Evolutionary conservation across 768 basidiomycete species (phyloP).

Genomic region (Chalciporus piperatus): DNA sequence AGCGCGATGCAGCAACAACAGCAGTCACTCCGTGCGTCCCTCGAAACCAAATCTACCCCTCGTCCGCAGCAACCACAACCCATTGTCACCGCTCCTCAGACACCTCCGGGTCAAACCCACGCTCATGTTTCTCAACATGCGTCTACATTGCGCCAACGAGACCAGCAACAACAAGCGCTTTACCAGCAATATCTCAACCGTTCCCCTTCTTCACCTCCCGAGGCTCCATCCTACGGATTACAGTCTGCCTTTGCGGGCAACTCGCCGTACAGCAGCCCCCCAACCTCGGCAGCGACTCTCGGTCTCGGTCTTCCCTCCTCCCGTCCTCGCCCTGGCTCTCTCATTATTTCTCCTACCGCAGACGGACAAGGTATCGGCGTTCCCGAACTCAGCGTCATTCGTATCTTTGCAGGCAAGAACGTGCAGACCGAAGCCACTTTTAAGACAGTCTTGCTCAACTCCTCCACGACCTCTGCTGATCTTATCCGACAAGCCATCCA

Average conservation of each 20-base stretch:
- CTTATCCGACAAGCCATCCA: conserved; percentile 92
- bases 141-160: conserved; percentile 74
- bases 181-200: conserved; percentile 89
- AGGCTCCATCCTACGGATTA: conserved; percentile 74
- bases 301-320: conserved; percentile 47
- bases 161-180: conserved; percentile 83
- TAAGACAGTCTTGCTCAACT: conserved; percentile 93
- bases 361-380: conserved; percentile 63
- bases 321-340: conserved; percentile 72
- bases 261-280: conserved; percentile 40
- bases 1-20: conserved; percentile 61
- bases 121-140: conserved; percentile 58
- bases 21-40: conserved; percentile 25
- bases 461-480: conserved; percentile 79
- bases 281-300: conserved; percentile 40
- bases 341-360: conserved; percentile 61
- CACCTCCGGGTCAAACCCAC: conserved; percentile 25
- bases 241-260: conserved; percentile 61
- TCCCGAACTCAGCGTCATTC: conserved; percentile 89
- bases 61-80: conserved; percentile 24
- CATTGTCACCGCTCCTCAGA: conserved; percentile 23
- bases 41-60: conserved; percentile 19
- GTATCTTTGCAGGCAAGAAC: conserved; percentile 91
- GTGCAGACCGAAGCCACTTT: conserved; percentile 95
- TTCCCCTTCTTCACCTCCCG: conserved; percentile 77